Evolutionary conservation across 1,139 yeast species (phyloP).

Genomic region (Hemisphaericaspora subhashii): DNA sequence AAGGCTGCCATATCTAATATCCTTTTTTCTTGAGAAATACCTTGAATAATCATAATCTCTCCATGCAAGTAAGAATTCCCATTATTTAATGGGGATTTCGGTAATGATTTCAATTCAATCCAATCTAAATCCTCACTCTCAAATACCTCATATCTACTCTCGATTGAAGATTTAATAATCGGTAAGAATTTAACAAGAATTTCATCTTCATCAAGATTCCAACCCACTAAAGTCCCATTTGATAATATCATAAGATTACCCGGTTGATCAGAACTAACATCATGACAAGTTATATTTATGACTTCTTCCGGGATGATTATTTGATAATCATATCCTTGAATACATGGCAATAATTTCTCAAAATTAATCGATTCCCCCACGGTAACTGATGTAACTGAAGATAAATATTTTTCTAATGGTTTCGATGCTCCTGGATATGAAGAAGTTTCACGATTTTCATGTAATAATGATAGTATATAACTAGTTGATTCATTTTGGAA

Average conservation of each 20-base stretch:
- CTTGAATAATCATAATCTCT: constrained; percentile 66
- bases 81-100: constrained; percentile 26
- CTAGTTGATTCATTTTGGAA: constrained; percentile 22
- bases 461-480: constrained; percentile 29
- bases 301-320: constrained; percentile 73
- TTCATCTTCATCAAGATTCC: constrained; percentile 68
- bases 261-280: constrained; percentile 9
- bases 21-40: constrained; percentile 44
- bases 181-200: constrained; percentile 53
- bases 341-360: constrained; percentile 30
- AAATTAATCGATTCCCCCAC: constrained; percentile 70
- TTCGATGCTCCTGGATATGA: constrained; percentile 18
- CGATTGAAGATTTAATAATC: constrained; percentile 30
- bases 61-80: constrained; percentile 55
- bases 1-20: constrained; percentile 83
- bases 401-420: constrained; percentile 28
- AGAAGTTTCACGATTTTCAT: constrained; percentile 20
- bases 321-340: constrained; percentile 34
- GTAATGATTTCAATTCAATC: constrained; percentile 47
- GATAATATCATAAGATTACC: constrained; percentile 61
- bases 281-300: constrained; percentile 34
- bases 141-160: constrained; percentile 42
- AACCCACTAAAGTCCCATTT: constrained; percentile 77
- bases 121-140: constrained; percentile 90
- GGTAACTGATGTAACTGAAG: constrained; percentile 58